Evolutionary conservation across 164 flowering plant species (phyloP), one percentile per base, ranked within the genome.

Genomic region (Berberis vulgaris): DNA sequence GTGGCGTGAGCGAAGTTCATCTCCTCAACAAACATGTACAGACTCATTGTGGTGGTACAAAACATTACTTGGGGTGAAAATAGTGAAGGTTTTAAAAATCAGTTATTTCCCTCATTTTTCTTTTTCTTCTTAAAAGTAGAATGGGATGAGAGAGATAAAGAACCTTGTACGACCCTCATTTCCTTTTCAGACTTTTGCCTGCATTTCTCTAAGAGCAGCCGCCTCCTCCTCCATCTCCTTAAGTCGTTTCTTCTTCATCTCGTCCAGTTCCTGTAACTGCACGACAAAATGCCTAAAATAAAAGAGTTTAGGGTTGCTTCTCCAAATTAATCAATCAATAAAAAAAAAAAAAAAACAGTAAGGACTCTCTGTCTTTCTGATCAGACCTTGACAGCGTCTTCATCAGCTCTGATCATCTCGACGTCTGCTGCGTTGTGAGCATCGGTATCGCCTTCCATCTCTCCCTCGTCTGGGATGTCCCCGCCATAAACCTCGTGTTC

Each of bases 171-270:
- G 5, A 66, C 63, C 6, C 77, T 74, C 79, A 73, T 77, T 57
- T 77, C 79, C 57, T 77, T 73, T 66, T 71, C 77, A n/a, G 40
- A 77, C 74, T 56, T 77, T 77, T 43, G 77, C 77, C 65, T 77
- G 79, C 77, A 77, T 73, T 68, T 77, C 77, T 10, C 79, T 72
- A 8, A 77, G 65, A 47, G 77, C 79, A 3, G 72, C 61, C 0
- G 74, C 79, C 65, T 73, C 79, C 6, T 77, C 74, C 53, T 73
- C 79, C 68, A 77, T 77, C 70, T 77, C 77, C 66, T 71, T 77
- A 56, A 77, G 61, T 67, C 79, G 68, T 65, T 73, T 73, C 70
- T 73, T 73, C 70, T 77, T 77, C 79, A 77, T 73, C 49, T 77
- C 77, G 41, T 73, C 77, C 63, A 77, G 60, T 54, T 77, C 69